A percentile compares a stretch with the other conserved stretches of the same genome.
phyloP scores from a whole-genome alignment of 2,329 filamentous ascomycete species.

The Pseudomassariella vexata region DNA sequence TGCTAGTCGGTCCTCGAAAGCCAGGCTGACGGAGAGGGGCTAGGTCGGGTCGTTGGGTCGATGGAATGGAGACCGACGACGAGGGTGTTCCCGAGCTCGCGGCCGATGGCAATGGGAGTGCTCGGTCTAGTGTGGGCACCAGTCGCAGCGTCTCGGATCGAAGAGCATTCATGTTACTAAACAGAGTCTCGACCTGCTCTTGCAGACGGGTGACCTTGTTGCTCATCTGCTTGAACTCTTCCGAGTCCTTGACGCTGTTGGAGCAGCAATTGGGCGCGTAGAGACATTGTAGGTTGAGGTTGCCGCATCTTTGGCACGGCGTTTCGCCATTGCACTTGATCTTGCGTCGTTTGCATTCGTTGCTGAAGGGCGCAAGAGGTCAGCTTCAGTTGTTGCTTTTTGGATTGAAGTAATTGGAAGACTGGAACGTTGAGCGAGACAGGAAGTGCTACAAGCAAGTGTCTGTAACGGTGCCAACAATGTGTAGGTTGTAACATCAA shows the following conservation, averaged over 20 bases:
- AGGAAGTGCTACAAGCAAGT: no score
- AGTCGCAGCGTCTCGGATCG: conserved; percentile 47
- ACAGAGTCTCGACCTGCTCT: conserved; percentile 76
- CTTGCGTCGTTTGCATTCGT: conserved; percentile 70
- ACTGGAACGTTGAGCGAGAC: conserved; percentile 1
- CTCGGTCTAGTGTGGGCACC: conserved; percentile 35
- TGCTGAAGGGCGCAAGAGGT: conserved; percentile 35
- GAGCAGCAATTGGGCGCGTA: conserved; percentile 63
- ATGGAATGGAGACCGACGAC: conserved; percentile 26
- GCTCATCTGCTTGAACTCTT: conserved; percentile 81
- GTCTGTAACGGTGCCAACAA: no score
- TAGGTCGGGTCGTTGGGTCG: conserved; percentile 36
- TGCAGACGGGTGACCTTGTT: conserved; percentile 70
- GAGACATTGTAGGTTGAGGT: conserved; percentile 59
- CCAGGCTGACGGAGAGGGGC: conserved; percentile 51
- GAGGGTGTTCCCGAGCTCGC: conserved; percentile 30
- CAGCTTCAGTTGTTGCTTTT: neutral
- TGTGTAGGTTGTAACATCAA: no score
- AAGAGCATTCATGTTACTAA: conserved; percentile 64
- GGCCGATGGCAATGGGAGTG: conserved; percentile 29
- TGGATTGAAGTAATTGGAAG: conserved; percentile 3
- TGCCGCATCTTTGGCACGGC: conserved; percentile 62
- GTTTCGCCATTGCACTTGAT: conserved; percentile 70
- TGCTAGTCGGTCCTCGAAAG: conserved; percentile 82
- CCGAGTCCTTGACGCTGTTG: conserved; percentile 85